Percentiles rank a stretch among this genome's conserved stretches.
phyloP scores from a whole-genome alignment of 2,329 filamentous ascomycete genomes.

The Colletotrichum sp. region DNA sequence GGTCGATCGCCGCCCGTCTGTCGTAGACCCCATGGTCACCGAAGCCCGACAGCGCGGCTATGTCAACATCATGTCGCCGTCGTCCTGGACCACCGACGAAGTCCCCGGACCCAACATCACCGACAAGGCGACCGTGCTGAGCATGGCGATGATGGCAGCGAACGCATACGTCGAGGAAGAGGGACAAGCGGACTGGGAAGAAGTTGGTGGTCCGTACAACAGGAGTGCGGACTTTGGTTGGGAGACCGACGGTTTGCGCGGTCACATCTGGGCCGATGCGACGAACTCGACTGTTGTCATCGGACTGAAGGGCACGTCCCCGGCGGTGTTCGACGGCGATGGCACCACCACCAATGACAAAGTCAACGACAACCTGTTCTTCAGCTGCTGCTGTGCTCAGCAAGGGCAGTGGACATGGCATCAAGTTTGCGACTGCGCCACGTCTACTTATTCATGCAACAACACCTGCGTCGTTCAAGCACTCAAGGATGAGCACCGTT shows the following conservation, averaged over 20 bases:
- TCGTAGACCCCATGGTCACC: slow-evolving; percentile 80
- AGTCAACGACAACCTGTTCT: slow-evolving; percentile 96
- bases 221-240: slow-evolving; percentile 90
- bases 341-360: slow-evolving; percentile 98
- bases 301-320: slow-evolving; percentile 88
- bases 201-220: slow-evolving; percentile 81
- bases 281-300: slow-evolving; percentile 88
- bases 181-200: slow-evolving; percentile 79
- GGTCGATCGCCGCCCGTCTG: slow-evolving; percentile 75
- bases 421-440: slow-evolving; percentile 92
- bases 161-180: slow-evolving; percentile 85
- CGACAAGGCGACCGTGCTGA: slow-evolving; percentile 84
- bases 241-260: slow-evolving; percentile 86
- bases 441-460: slow-evolving; percentile 87
- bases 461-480: slow-evolving; percentile 83
- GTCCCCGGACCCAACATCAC: slow-evolving; percentile 81
- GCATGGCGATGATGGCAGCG: slow-evolving; percentile 85
- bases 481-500: slow-evolving; percentile 82
- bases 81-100: slow-evolving; percentile 84
- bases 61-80: slow-evolving; percentile 70
- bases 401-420: slow-evolving; percentile 90
- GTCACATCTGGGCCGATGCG: slow-evolving; percentile 90
- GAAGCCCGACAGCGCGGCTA: slow-evolving; percentile 73
- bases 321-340: slow-evolving; percentile 93
- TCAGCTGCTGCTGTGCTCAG: slow-evolving; percentile 96